A percentile compares a stretch with the other conserved stretches of the same genome.
Conservation (phyloP, 768 basidiomycete species). For the Ramaria rubella region DNA sequence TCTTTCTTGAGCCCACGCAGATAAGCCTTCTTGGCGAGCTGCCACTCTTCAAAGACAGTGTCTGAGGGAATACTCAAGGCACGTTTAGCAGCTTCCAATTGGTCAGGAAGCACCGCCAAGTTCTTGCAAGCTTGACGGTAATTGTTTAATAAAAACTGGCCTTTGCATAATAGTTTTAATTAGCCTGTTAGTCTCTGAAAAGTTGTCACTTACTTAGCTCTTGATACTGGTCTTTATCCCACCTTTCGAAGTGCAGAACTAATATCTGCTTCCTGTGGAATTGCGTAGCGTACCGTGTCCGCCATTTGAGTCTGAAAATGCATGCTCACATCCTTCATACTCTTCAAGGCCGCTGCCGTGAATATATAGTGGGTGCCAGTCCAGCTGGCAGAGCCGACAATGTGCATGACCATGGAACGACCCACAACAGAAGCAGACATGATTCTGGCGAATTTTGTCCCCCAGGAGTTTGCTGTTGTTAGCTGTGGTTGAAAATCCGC, state of each 20-base stretch:
- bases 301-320: slow-evolving; percentile 23
- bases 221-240: slow-evolving; percentile 19
- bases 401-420: slow-evolving; percentile 28
- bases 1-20: not conserved
- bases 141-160: not conserved
- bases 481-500: slow-evolving; percentile 18
- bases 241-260: slow-evolving; percentile 17
- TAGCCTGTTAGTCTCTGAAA: not conserved
- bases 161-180: not conserved
- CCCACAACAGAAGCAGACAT: slow-evolving; percentile 17
- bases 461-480: slow-evolving; percentile 12
- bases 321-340: slow-evolving; percentile 23
- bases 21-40: not conserved
- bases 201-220: slow-evolving; percentile 16
- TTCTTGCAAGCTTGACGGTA: not conserved
- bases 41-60: not conserved
- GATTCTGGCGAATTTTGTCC: not conserved
- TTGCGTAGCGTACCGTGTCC: slow-evolving; percentile 16
- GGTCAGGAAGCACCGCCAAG: not conserved
- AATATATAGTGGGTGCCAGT: slow-evolving; percentile 23
- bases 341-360: slow-evolving; percentile 22
- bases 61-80: not conserved
- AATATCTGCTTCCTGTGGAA: slow-evolving; percentile 26
- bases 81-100: not conserved
- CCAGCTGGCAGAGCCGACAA: slow-evolving; percentile 22